phyloP scores from a whole-genome alignment of 352 stramenopile genomes.

The Phytophthora constricta region DNA sequence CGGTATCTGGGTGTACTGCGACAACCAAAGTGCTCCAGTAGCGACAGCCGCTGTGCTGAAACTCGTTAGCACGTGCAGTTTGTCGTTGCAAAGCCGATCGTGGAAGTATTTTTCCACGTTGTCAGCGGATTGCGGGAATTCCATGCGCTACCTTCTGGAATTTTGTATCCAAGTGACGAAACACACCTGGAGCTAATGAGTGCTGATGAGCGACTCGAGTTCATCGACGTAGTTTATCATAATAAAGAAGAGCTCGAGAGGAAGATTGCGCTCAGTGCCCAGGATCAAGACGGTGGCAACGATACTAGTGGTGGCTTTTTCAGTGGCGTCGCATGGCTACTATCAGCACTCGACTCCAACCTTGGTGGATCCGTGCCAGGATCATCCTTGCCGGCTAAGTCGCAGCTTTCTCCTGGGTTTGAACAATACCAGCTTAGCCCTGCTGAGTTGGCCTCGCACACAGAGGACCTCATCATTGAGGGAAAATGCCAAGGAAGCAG shows the following conservation, averaged over 20 bases:
- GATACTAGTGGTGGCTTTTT: conserved; percentile 58
- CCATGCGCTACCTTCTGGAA: conserved; percentile 53
- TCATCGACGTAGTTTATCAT: conserved; percentile 61
- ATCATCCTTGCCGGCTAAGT: conserved; percentile 19
- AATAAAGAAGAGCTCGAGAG: conserved; percentile 65
- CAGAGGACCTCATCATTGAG: conserved; percentile 58
- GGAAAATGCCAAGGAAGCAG: conserved; percentile 25
- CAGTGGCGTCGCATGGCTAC: conserved; percentile 74
- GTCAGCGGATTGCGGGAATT: conserved; percentile 71
- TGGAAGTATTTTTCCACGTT: conserved; percentile 77
- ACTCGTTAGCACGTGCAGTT: conserved; percentile 63
- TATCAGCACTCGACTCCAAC: conserved; percentile 70
- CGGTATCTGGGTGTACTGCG: conserved; percentile 63
- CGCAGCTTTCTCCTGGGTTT: conserved; percentile 35
- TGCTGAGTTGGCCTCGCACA: conserved; percentile 50
- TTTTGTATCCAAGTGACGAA: conserved; percentile 48
- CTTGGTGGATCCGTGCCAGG: conserved; percentile 28
- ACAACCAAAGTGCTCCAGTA: conserved; percentile 72
- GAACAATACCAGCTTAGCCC: conserved; percentile 43
- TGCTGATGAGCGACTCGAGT: conserved; percentile 53
- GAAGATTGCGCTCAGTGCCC: conserved; percentile 49
- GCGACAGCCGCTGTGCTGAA: conserved; percentile 77
- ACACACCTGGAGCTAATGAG: conserved; percentile 50
- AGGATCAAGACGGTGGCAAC: conserved; percentile 33
- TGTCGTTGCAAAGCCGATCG: conserved; percentile 52